Base-by-base conservation (phyloP, 2,329 filamentous ascomycete genomes). In the Pestalotiopsis sp. region DNA sequence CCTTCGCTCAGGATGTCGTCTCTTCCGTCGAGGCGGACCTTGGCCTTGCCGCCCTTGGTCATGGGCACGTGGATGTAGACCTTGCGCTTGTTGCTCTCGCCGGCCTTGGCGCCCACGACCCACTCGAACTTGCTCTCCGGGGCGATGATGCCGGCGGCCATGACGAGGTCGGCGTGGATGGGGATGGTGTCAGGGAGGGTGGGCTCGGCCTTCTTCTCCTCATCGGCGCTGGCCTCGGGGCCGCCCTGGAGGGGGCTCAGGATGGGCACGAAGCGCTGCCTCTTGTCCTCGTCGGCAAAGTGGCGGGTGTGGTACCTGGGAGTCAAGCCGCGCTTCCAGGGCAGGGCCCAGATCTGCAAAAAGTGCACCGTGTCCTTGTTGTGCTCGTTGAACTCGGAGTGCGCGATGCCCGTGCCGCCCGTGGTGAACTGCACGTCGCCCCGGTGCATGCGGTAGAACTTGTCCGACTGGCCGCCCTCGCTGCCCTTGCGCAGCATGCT, bases 361-460 rank as follows among this genome's bases (percentile, higher is more conserved):
- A 97, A 97, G 78, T 97, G 94, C 13, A 94, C 92, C 27, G 91
- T 89, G 59, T 93, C 88, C 14, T 86, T 81, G 66, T 83, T 78
- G 78, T 94, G 90, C 81, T 96, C 90, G 80, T 95, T 96, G 81
- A 91, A 90, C 81, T 97, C 94, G 7, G 90, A 92, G 80, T 97
- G 94, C 1, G 93, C 89, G 75, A 97, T 89, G 74, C 90, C 90
- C 4, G 89, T 94, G 67, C 94, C 94, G n/a, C 93, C 94, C 14
- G 91, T 94, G 11, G 94, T 97, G 80, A 97, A 97, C 77, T 97
- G 94, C 59, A 97, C 92, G 78, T 97, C 94, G 13, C 94, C 93
- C 49, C 93, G 86, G 75, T 88, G 87, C 84, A 97, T 91, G 41
- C 89, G 84, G 76, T 85, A 93, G 77, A 92, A 93, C 73, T 89